These are phyloP conservation scores for Sicyos baderoa DNA, from an alignment of 306 rosid genomes.

Conservation along the genomic window DNA sequence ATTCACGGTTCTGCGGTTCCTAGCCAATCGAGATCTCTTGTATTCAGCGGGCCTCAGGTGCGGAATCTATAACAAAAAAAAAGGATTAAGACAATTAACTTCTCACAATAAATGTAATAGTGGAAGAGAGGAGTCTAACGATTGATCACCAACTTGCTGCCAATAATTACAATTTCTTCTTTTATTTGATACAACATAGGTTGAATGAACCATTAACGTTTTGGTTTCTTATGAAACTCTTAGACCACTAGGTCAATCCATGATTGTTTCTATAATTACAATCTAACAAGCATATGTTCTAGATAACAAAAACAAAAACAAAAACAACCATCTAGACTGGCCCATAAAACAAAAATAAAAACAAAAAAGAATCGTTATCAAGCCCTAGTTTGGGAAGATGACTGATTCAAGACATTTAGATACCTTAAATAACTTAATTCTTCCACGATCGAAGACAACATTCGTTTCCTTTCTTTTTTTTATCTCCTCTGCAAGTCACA, in stretches of 20 bases:
- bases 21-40: no score
- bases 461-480: no score
- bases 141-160: background rate
- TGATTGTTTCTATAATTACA: background rate
- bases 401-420: no score
- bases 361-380: background rate
- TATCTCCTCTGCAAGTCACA: no score
- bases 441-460: no score
- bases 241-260: no score
- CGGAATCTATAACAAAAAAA: slow-evolving; percentile 30
- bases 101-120: background rate
- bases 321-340: background rate
- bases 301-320: background rate
- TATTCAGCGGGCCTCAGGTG: slow-evolving; percentile 39
- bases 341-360: background rate
- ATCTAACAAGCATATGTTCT: background rate
- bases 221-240: no score
- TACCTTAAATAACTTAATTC: no score
- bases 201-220: no score
- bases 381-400: background rate
- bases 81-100: background rate
- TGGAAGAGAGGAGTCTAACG: background rate
- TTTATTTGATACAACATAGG: no score
- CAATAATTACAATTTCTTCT: no score
- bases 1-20: slow-evolving; percentile 18